phyloP scores from a whole-genome alignment of 495 filamentous ascomycete species.

The Trichoderma orchidacearum region DNA sequence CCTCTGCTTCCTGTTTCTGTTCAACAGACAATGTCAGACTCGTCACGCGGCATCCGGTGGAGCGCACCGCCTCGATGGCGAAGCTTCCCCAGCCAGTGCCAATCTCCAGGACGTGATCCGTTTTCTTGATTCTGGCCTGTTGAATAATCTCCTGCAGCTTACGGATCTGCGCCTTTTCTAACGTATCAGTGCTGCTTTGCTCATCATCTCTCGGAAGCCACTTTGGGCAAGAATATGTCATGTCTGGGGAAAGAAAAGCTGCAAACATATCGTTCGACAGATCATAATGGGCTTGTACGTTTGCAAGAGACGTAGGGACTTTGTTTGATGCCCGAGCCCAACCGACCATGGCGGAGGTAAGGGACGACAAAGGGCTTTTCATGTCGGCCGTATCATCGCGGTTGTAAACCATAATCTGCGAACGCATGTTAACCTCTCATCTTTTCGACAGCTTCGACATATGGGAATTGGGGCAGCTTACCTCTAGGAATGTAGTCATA shows the following conservation, averaged over 20 bases:
- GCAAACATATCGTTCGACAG: conserved; percentile 63
- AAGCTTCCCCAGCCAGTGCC: conserved; percentile 60
- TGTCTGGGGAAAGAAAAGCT: conserved; percentile 56
- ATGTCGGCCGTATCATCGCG: conserved; percentile 41
- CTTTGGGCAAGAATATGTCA: conserved; percentile 67
- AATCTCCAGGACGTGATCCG: conserved; percentile 56
- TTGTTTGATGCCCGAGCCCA: conserved; percentile 48
- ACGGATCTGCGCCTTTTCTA: conserved; percentile 48
- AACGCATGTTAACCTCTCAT: background rate
- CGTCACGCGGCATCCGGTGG: conserved; percentile 48
- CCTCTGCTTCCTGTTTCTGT: conserved; percentile 46
- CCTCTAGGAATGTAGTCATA: conserved; percentile 50
- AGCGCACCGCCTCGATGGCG: conserved; percentile 45
- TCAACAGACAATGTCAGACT: conserved; percentile 46
- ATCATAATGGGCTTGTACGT: conserved; percentile 58
- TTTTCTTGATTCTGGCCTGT: conserved; percentile 41
- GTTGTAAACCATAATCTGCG: conserved; percentile 50
- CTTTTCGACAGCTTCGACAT: background rate
- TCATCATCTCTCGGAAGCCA: conserved; percentile 22
- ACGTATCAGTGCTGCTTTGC: conserved; percentile 29
- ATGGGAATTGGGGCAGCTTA: conserved; percentile 7
- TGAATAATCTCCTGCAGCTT: conserved; percentile 50
- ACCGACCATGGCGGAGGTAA: conserved; percentile 35
- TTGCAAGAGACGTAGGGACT: conserved; percentile 46
- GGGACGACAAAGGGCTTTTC: conserved; percentile 40